These are phyloP conservation scores for Paramecium sonneborni DNA, from an alignment of 73 alveolate species.

Conservation along the genomic window DNA sequence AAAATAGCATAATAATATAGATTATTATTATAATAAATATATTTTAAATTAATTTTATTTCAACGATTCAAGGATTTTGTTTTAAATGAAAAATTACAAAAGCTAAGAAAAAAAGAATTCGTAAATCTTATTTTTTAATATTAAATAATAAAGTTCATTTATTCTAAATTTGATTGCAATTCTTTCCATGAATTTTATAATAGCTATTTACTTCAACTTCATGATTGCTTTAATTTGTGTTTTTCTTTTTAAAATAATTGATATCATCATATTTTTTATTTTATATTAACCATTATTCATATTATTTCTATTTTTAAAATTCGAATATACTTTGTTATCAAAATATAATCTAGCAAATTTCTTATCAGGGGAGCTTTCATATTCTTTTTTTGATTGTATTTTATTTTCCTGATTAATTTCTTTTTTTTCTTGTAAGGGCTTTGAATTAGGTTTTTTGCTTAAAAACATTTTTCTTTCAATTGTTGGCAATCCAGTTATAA, in stretches of 20 bases:
- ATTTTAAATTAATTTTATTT: too few species aligned
- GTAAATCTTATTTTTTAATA: too few species aligned
- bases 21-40: too few species aligned
- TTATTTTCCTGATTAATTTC: background rate
- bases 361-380: background rate
- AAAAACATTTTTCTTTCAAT: background rate
- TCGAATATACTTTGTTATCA: background rate
- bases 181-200: background rate
- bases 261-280: background rate
- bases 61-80: too few species aligned
- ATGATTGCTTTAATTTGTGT: background rate
- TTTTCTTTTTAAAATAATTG: background rate
- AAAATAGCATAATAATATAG: too few species aligned
- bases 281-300: background rate
- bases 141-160: too few species aligned
- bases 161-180: background rate
- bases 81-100: too few species aligned
- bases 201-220: background rate
- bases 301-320: background rate
- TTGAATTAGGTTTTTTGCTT: background rate
- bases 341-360: background rate
- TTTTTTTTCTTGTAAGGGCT: background rate
- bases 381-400: background rate
- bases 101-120: too few species aligned
- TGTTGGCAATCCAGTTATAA: background rate